phyloP scores from a whole-genome alignment of 345 rosid genomes.

The Diplotaxis tenuifolia region DNA sequence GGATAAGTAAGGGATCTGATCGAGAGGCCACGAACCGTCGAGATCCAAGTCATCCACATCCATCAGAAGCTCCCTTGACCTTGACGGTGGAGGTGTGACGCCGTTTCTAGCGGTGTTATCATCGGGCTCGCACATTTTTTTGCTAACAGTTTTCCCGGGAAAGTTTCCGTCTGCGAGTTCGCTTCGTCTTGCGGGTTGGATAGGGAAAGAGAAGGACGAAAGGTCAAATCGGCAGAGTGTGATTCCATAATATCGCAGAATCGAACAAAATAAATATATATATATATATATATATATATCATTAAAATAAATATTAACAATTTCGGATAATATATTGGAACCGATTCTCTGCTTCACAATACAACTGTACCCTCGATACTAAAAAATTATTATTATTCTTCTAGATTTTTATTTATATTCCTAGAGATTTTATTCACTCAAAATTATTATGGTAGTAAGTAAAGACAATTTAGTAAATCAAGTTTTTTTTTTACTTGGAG shows the following conservation, averaged over 20 bases:
- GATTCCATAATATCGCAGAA: conserved; percentile 39
- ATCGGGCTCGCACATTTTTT: conserved; percentile 55
- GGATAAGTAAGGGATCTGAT: no score
- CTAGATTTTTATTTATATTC: neutral
- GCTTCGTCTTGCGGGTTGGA: neutral
- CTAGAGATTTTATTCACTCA: conserved; percentile 26
- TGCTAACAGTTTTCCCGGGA: no score
- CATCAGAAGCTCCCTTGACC: no score
- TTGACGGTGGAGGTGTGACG: no score
- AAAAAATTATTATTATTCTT: conserved; percentile 17
- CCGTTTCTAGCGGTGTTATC: no score
- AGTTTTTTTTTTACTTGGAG: neutral
- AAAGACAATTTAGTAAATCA: neutral
- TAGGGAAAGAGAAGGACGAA: conserved; percentile 19
- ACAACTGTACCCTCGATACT: conserved; percentile 27
- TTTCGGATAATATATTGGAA: conserved; percentile 36
- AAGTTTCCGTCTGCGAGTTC: no score
- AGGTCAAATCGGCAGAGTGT: conserved; percentile 38
- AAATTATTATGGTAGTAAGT: no score
- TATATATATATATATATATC: no score
- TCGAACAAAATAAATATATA: conserved; percentile 30
- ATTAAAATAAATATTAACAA: no score
- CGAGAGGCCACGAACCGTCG: no score
- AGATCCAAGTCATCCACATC: no score
- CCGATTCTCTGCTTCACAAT: conserved; percentile 40